phyloP scores from a whole-genome alignment of 2,329 filamentous ascomycete genomes.

The Magnaporthiopsis incrustans region DNA sequence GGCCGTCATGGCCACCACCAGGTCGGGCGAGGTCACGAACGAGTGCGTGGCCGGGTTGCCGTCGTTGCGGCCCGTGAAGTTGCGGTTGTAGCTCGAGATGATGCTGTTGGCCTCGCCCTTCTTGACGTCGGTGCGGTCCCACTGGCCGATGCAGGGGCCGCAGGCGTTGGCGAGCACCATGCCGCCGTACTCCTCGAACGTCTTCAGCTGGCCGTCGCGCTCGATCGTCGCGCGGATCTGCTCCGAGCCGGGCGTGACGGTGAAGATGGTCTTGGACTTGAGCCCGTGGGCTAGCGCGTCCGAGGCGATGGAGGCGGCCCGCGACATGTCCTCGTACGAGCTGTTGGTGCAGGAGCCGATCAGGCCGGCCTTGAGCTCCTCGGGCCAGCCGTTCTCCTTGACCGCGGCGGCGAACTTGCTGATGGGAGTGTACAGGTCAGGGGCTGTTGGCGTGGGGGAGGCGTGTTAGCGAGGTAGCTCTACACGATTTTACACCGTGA shows the following conservation, averaged over 20 bases:
- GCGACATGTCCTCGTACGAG: slow-evolving; percentile 81
- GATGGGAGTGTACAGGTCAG: slow-evolving; percentile 94
- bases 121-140: slow-evolving; percentile 88
- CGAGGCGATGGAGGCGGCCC: slow-evolving; percentile 81
- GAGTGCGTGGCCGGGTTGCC: slow-evolving; percentile 37
- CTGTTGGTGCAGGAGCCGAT: slow-evolving; percentile 98
- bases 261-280: slow-evolving; percentile 90
- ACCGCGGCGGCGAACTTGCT: slow-evolving; percentile 95
- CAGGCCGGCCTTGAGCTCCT: slow-evolving; percentile 91
- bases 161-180: slow-evolving; percentile 94
- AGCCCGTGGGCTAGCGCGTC: slow-evolving; percentile 88
- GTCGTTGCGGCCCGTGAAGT: slow-evolving; percentile 95
- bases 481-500: background rate
- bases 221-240: slow-evolving; percentile 92
- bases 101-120: slow-evolving; percentile 97
- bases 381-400: slow-evolving; percentile 91
- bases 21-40: slow-evolving; percentile 38
- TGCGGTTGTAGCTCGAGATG: slow-evolving; percentile 98
- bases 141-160: slow-evolving; percentile 87
- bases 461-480: background rate
- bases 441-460: slow-evolving; percentile 32
- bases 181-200: slow-evolving; percentile 93
- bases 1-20: slow-evolving; percentile 33
- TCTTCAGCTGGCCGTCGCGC: slow-evolving; percentile 84
- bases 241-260: slow-evolving; percentile 92